Base-by-base conservation (phyloP, 2,329 filamentous ascomycete species). In the Penicillium sp. region DNA sequence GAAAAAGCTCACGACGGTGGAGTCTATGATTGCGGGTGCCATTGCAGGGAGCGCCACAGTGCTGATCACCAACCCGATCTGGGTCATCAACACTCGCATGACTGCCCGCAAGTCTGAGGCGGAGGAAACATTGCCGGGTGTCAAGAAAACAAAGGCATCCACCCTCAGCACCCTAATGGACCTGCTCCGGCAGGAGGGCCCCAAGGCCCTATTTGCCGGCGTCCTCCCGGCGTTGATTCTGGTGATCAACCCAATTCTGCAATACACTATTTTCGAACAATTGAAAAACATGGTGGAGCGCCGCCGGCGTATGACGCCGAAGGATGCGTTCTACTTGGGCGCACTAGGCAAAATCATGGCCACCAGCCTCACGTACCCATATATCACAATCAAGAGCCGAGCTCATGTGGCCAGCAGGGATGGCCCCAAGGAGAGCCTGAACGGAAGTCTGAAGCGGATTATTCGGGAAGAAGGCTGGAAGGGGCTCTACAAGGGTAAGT, bases 221-320 rank as follows among this genome's bases (percentile, higher is more conserved):
- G 93, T 99, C 52, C 83, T 97, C 58, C 94, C 94, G 10, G 94
- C 94, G 0, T 81, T 99, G 66, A 87, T 99, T 65, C 83, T 99
- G 63, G 94, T 99, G 70, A 92, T 97, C 79, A 99, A 99, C 80
- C 94, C 94, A 5, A 99, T 99, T 66, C 81, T 99, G 63, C 94
- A 99, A 80, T 99, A 99, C 78, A 99, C 94, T 17, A 89, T 99
- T 55, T 99, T 97, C 70, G 94, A 99, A 82, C 93, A 99, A 81
- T 81, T 97, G 80, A 97, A 97, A 85, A 96, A 97, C 74, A 70
- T 83, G 27, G 78, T 97, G 56, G 93, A 97, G 84, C 89, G 85
- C 74, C 83, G 83, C 73, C 81, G 82, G 50, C 86, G 89, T 67
- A 85, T 97, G 57, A 96, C 91, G 0, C 91, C 93, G 1, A 88